A percentile compares a stretch with the other conserved stretches of the same genome.
phyloP scores from a whole-genome alignment of 306 rosid genomes.

The Gastrolobium villosum region DNA sequence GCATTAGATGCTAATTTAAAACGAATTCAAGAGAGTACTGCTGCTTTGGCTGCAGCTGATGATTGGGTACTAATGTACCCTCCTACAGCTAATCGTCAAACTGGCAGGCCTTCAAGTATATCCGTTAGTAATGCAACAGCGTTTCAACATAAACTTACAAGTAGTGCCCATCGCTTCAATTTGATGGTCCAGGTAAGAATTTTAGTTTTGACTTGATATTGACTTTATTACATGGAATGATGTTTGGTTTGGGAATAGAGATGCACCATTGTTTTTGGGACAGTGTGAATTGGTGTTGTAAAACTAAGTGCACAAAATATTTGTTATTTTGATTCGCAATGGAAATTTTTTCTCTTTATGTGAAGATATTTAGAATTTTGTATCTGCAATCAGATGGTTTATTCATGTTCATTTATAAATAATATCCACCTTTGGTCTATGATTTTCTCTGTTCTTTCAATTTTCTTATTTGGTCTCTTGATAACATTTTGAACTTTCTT shows the following conservation, averaged over 20 bases:
- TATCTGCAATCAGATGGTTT: background rate
- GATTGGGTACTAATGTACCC: constrained; percentile 87
- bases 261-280: constrained; percentile 22
- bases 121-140: constrained; percentile 58
- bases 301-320: constrained; percentile 19
- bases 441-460: constrained; percentile 23
- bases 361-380: constrained; percentile 18
- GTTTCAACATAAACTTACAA: constrained; percentile 89
- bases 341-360: background rate
- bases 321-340: constrained; percentile 29
- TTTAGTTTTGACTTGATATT: constrained; percentile 29
- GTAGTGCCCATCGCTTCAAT: constrained; percentile 98
- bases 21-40: constrained; percentile 96
- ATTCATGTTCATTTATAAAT: constrained; percentile 27
- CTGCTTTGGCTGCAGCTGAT: constrained; percentile 99
- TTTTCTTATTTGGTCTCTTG: constrained; percentile 33
- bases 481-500: constrained; percentile 21
- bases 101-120: constrained; percentile 68
- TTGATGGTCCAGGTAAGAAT: constrained; percentile 96
- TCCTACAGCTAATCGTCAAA: constrained; percentile 71
- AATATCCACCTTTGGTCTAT: constrained; percentile 1
- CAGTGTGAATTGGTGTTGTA: constrained; percentile 18
- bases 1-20: constrained; percentile 95
- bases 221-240: constrained; percentile 24
- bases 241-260: constrained; percentile 33